Conservation (phyloP, 441 rosid species). For the Francoa sonchifolia region DNA sequence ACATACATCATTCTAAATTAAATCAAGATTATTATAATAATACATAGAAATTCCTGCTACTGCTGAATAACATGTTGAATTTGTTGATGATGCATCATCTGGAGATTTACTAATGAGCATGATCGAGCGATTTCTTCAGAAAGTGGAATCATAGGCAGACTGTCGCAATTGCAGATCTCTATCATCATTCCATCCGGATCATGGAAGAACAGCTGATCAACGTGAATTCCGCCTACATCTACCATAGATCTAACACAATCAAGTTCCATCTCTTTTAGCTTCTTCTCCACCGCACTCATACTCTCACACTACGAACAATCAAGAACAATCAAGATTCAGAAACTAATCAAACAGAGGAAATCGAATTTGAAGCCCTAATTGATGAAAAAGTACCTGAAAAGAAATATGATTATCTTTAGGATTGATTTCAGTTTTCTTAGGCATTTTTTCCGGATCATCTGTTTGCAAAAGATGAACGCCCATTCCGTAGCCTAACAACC, state of each 20-base stretch:
- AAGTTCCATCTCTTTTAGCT: slow-evolving; percentile 8
- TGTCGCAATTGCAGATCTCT: slow-evolving; percentile 15
- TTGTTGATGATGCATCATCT: slow-evolving; percentile 32
- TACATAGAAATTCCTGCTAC: no score
- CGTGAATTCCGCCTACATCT: slow-evolving; percentile 8
- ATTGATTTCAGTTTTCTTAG: slow-evolving; percentile 52
- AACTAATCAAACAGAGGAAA: no score
- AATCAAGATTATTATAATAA: no score
- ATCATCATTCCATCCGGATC: slow-evolving; percentile 17
- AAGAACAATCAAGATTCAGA: no score
- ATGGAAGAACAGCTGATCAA: slow-evolving; percentile 16
- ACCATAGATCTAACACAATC: slow-evolving; percentile 4
- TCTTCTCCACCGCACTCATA: slow-evolving; percentile 7
- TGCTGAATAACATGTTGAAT: slow-evolving; percentile 32
- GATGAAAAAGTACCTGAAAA: slow-evolving; percentile 59
- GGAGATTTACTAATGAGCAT: no score
- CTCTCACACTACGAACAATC: slow-evolving; percentile 12
- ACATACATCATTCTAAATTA: no score
- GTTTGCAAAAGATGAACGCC: slow-evolving; percentile 74
- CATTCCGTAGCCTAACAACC: slow-evolving; percentile 79
- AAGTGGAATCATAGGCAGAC: slow-evolving; percentile 7
- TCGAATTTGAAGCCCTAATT: no score
- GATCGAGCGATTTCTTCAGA: neutral
- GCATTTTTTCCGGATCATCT: slow-evolving; percentile 45
- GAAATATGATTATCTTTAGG: slow-evolving; percentile 91